Conservation (phyloP, 495 filamentous ascomycete genomes). For the Talaromyces liani region DNA sequence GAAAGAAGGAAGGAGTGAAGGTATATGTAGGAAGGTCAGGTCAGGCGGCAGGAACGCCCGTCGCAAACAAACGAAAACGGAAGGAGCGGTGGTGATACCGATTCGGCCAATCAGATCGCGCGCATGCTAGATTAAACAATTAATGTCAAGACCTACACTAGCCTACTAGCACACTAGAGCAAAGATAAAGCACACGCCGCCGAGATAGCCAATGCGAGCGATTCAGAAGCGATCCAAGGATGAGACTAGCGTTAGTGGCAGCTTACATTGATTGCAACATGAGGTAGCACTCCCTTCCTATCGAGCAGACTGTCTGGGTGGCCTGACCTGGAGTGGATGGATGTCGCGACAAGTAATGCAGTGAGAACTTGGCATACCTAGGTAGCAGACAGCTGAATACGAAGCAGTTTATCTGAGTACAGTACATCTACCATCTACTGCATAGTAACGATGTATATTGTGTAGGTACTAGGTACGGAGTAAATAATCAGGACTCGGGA, state of each 20-base stretch:
- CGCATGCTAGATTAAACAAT: neutral
- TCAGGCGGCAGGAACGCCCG: neutral
- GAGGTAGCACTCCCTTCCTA: neutral
- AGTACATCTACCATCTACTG: neutral
- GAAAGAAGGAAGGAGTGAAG: neutral
- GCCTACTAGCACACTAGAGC: too few relatives aligned
- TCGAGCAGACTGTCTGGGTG: too few relatives aligned
- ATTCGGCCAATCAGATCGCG: neutral
- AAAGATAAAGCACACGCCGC: constrained; percentile 12
- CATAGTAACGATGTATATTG: neutral
- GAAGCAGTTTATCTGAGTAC: neutral
- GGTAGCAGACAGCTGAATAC: too few relatives aligned
- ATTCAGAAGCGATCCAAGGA: neutral
- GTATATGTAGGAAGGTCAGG: neutral
- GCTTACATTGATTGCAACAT: neutral
- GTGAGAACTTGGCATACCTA: too few relatives aligned
- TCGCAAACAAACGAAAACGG: neutral
- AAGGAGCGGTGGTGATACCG: neutral
- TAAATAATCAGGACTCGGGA: neutral
- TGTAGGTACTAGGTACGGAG: neutral
- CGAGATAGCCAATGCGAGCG: constrained; percentile 14
- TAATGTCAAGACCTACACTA: neutral
- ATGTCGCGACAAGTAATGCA: neutral
- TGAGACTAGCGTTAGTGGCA: neutral
- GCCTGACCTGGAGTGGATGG: neutral